Evolutionary conservation across 208 protist genomes (phyloP).

Genomic region (Tetramitus jugosus): DNA sequence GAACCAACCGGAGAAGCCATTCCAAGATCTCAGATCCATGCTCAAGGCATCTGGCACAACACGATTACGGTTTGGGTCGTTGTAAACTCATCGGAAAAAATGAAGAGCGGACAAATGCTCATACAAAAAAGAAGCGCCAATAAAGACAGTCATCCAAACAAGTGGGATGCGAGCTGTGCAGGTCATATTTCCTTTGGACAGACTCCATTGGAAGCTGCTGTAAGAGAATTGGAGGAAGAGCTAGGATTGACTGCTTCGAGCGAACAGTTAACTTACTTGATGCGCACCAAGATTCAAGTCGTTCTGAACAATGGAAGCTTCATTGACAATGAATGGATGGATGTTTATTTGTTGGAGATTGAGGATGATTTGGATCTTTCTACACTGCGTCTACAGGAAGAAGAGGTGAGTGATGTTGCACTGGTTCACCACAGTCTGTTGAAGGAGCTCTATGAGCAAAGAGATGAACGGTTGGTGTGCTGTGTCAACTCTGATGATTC

Average conservation of each 20-base stretch:
- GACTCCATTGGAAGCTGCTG: not conserved
- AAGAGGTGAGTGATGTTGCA: not conserved
- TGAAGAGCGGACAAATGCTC: not conserved
- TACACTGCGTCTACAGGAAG: not conserved
- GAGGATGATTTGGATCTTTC: not conserved
- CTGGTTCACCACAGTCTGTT: not conserved
- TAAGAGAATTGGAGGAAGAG: conserved; percentile 7
- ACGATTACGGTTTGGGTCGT: not conserved
- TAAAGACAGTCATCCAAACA: not conserved
- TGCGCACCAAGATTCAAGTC: not conserved
- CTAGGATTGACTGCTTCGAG: not conserved
- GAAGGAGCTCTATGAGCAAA: too few relatives aligned
- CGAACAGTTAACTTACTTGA: not conserved
- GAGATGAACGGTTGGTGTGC: too few relatives aligned
- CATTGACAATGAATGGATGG: conserved; percentile 1
- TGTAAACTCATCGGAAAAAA: too few relatives aligned
- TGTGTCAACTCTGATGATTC: too few relatives aligned
- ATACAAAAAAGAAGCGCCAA: not conserved
- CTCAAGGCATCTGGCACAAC: not conserved
- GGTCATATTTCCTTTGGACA: conserved; percentile 12
- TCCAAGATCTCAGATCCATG: conserved; percentile 3
- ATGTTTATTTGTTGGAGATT: not conserved
- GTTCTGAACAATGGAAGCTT: not conserved
- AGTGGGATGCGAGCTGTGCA: not conserved
- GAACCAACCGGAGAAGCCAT: not conserved